Percentiles rank a stretch among this genome's conserved stretches.
These are phyloP conservation scores for Sequoia sempervirens DNA, from an alignment of 75 land plant genomes.

Conservation along the genomic window DNA sequence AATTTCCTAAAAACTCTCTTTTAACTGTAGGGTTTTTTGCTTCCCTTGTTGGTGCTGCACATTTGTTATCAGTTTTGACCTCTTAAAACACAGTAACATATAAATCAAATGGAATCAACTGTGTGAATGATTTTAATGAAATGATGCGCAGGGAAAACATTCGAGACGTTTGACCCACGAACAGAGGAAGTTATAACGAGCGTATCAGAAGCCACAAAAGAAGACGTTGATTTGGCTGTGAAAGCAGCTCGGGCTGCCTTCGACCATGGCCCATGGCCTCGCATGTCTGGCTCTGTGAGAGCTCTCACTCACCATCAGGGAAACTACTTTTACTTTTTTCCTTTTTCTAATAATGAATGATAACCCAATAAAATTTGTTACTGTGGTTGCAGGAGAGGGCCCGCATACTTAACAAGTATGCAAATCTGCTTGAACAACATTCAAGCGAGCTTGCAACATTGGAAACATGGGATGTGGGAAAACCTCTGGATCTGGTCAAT, in stretches of 20 bases:
- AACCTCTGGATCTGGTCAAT: slow-evolving; percentile 35
- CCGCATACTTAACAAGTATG: slow-evolving; percentile 20
- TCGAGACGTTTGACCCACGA: slow-evolving; percentile 28
- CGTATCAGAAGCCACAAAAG: slow-evolving; percentile 21
- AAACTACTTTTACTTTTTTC: background rate
- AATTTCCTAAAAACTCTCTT: too few species aligned
- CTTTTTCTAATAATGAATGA: too few species aligned
- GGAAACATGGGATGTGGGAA: slow-evolving; percentile 50
- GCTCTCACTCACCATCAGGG: background rate
- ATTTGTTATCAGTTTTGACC: background rate
- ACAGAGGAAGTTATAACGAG: slow-evolving; percentile 24
- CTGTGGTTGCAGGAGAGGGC: slow-evolving; percentile 25
- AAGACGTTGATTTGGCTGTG: slow-evolving; percentile 27
- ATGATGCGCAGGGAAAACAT: slow-evolving; percentile 19
- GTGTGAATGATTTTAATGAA: background rate
- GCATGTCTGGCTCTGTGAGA: slow-evolving; percentile 12
- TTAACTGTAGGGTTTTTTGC: too few species aligned
- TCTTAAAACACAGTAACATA: background rate
- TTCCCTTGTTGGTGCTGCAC: too few species aligned
- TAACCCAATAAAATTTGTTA: background rate
- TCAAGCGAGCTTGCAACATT: slow-evolving; percentile 43
- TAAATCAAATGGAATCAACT: background rate
- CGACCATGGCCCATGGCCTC: slow-evolving; percentile 22
- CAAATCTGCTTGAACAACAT: slow-evolving; percentile 43
- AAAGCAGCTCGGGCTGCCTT: slow-evolving; percentile 21